Conservation (phyloP, 495 filamentous ascomycete genomes). For the Talaromyces adpressus region DNA sequence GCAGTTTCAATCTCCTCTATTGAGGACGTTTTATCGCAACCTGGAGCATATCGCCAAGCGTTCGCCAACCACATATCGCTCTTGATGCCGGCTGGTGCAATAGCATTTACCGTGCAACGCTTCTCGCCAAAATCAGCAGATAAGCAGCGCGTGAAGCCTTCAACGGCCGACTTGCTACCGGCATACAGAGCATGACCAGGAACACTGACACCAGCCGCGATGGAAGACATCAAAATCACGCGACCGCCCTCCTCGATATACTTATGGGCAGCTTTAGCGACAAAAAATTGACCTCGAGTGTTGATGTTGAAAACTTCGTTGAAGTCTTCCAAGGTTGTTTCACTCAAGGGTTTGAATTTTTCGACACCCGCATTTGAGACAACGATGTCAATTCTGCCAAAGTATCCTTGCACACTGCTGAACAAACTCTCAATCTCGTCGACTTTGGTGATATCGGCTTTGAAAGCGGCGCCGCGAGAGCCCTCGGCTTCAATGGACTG, state of each 20-base stretch:
- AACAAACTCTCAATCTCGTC: constrained; percentile 59
- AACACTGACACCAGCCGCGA: constrained; percentile 52
- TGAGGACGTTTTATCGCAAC: constrained; percentile 28
- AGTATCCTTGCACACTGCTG: constrained; percentile 53
- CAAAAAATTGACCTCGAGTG: constrained; percentile 75
- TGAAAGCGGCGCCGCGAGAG: constrained; percentile 57
- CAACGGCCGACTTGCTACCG: constrained; percentile 69
- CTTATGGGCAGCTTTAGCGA: constrained; percentile 69
- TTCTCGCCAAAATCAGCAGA: constrained; percentile 65
- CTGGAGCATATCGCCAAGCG: constrained; percentile 58
- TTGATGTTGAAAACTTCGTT: constrained; percentile 73
- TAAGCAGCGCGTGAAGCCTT: constrained; percentile 71
- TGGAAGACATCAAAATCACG: constrained; percentile 51
- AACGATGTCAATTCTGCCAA: constrained; percentile 70
- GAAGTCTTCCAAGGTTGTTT: constrained; percentile 68
- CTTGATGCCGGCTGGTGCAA: constrained; percentile 73
- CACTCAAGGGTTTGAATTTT: constrained; percentile 43
- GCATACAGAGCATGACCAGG: constrained; percentile 71
- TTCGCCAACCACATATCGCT: constrained; percentile 69
- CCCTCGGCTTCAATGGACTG: constrained; percentile 52
- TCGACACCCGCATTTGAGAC: constrained; percentile 51
- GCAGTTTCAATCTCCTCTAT: constrained; percentile 36
- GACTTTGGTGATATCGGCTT: constrained; percentile 67
- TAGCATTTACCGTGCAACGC: constrained; percentile 69
- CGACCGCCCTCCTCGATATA: constrained; percentile 59